Evolutionary conservation across 306 rosid species (phyloP).

Genomic region (Boehmeria nivea): DNA sequence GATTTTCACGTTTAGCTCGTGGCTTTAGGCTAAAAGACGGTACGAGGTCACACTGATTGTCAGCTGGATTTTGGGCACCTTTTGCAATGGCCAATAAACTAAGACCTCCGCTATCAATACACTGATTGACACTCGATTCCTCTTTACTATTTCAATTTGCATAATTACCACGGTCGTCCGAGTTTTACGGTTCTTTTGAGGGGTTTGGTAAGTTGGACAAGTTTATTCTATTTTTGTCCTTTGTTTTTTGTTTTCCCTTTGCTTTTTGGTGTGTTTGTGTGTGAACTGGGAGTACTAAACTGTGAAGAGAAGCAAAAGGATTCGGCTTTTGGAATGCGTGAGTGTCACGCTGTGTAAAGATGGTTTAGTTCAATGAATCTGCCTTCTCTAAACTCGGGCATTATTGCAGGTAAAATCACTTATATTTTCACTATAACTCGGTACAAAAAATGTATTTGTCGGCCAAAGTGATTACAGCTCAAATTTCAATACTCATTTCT

Average conservation of each 20-base stretch:
- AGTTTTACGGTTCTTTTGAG: too few relatives aligned
- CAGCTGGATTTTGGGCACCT: neutral
- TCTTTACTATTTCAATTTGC: too few relatives aligned
- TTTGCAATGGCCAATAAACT: too few relatives aligned
- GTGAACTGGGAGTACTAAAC: neutral
- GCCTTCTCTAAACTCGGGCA: neutral
- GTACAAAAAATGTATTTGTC: neutral
- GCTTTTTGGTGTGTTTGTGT: neutral
- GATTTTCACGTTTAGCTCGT: neutral
- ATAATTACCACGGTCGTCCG: too few relatives aligned
- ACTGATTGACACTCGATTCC: too few relatives aligned
- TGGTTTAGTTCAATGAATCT: constrained; percentile 1
- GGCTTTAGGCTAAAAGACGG: neutral
- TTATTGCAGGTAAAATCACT: neutral
- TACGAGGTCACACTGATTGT: neutral
- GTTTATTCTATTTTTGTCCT: too few relatives aligned
- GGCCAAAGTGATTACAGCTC: neutral
- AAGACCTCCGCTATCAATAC: too few relatives aligned
- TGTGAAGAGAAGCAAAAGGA: neutral
- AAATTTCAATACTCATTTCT: neutral
- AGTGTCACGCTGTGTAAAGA: neutral
- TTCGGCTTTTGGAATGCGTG: neutral
- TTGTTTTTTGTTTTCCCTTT: neutral
- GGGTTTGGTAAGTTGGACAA: too few relatives aligned
- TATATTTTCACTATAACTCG: neutral